Percentiles rank a stretch among this genome's conserved stretches.
These are phyloP conservation scores for Usnea hakonensis DNA, from an alignment of 495 filamentous ascomycete genomes.

Conservation along the genomic window DNA sequence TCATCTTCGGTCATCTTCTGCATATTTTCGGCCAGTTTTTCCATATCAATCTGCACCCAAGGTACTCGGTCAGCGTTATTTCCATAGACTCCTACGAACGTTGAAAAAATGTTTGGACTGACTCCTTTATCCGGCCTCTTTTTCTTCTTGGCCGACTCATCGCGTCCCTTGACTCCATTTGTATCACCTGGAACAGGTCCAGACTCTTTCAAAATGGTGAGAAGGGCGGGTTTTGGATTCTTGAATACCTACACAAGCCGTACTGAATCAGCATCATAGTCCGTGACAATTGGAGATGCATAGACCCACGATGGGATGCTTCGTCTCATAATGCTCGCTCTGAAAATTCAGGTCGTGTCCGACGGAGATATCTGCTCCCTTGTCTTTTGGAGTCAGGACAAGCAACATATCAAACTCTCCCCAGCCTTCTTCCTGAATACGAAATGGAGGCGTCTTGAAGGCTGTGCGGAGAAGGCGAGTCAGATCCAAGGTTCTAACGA, in stretches of 20 bases:
- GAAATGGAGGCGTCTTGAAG: conserved; percentile 77
- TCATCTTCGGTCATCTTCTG: conserved; percentile 80
- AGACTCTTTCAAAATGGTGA: conserved; percentile 66
- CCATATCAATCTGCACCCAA: conserved; percentile 66
- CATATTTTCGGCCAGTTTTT: conserved; percentile 93
- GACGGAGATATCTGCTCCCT: conserved; percentile 72
- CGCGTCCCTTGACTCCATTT: conserved; percentile 51
- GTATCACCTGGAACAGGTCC: conserved; percentile 75
- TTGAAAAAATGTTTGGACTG: conserved; percentile 19
- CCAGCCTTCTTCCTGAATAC: conserved; percentile 90
- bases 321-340: conserved; percentile 69
- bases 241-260: conserved; percentile 57
- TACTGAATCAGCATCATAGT: not conserved
- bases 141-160: conserved; percentile 67
- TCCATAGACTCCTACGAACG: not conserved
- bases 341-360: conserved; percentile 90
- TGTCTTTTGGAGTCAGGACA: conserved; percentile 69
- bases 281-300: not conserved
- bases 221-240: conserved; percentile 78
- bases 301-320: conserved; percentile 63
- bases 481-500: not conserved
- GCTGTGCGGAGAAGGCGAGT: conserved; percentile 38
- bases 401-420: conserved; percentile 98
- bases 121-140: conserved; percentile 61
- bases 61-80: not conserved